Conservation (phyloP, 352 stramenopile genomes). For the Globisporangium nagaii region DNA sequence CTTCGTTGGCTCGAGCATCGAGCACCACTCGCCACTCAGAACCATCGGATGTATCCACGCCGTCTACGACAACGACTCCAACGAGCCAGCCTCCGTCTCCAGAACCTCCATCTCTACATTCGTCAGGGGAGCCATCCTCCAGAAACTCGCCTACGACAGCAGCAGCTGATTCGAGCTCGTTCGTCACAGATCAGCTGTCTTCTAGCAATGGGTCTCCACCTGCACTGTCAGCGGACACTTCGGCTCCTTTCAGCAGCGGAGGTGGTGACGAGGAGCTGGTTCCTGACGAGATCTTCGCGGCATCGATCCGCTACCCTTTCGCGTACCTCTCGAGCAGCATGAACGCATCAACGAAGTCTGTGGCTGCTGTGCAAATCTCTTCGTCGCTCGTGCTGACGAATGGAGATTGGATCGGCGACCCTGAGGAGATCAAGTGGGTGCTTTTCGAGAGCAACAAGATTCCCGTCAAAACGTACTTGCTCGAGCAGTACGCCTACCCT, state of each 20-base stretch:
- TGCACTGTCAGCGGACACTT: background rate
- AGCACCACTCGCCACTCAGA: no score
- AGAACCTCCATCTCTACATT: no score
- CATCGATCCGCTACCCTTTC: background rate
- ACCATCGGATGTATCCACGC: no score
- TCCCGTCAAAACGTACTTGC: background rate
- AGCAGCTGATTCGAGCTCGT: no score
- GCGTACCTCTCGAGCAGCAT: background rate
- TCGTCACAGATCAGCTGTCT: no score
- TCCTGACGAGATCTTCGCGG: no score
- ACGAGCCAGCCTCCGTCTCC: no score
- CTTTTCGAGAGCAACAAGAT: conserved; percentile 1
- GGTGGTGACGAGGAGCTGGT: no score
- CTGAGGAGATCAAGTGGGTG: conserved; percentile 1
- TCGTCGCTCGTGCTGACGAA: background rate
- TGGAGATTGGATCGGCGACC: background rate
- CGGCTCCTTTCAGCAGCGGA: background rate
- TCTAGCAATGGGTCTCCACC: background rate
- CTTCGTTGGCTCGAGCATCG: no score
- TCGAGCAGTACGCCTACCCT: background rate
- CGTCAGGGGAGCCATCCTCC: no score
- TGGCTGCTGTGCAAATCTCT: background rate
- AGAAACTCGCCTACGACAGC: no score
- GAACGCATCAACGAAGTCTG: background rate
- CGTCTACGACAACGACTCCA: no score